Conservation (phyloP, 1,284 basidiomycete species). For the Apiotrichum montevideense region DNA sequence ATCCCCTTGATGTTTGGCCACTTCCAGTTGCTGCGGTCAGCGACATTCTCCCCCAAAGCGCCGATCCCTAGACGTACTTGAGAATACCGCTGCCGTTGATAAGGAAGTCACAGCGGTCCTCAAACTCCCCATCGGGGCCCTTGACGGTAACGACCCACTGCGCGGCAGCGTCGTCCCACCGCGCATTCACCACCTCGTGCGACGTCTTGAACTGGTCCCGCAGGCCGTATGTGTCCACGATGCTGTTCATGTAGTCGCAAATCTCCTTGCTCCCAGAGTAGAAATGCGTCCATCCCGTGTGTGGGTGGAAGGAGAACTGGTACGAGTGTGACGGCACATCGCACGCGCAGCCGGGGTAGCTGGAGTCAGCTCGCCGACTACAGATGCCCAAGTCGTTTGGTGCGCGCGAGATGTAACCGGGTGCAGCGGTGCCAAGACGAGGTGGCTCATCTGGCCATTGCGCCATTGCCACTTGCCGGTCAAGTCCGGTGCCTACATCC, state of each 20-base stretch:
- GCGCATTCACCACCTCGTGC: conserved; percentile 24
- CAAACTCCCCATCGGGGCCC: conserved; percentile 6
- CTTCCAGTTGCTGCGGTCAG: conserved; percentile 25
- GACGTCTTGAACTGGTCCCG: conserved; percentile 24
- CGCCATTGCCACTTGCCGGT: no score
- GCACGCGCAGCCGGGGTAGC: conserved; percentile 30
- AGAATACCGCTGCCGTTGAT: conserved; percentile 31
- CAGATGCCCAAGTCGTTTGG: no score
- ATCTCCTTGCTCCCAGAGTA: conserved; percentile 30
- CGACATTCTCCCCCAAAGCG: background rate
- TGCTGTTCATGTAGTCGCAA: conserved; percentile 23
- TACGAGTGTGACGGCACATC: conserved; percentile 33
- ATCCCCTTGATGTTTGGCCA: conserved; percentile 27
- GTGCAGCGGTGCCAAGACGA: no score
- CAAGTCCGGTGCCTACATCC: no score
- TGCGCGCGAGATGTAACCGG: no score
- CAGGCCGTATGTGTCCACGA: conserved; percentile 23
- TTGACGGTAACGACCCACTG: conserved; percentile 23
- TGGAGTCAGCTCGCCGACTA: background rate
- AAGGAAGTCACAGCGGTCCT: conserved; percentile 30
- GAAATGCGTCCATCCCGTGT: conserved; percentile 22
- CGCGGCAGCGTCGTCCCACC: conserved; percentile 21
- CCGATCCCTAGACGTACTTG: background rate
- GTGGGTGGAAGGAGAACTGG: conserved; percentile 23
- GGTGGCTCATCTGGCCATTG: no score